Conservation (phyloP, 805 yeast species). For the Pichia nanzhaoensis region DNA sequence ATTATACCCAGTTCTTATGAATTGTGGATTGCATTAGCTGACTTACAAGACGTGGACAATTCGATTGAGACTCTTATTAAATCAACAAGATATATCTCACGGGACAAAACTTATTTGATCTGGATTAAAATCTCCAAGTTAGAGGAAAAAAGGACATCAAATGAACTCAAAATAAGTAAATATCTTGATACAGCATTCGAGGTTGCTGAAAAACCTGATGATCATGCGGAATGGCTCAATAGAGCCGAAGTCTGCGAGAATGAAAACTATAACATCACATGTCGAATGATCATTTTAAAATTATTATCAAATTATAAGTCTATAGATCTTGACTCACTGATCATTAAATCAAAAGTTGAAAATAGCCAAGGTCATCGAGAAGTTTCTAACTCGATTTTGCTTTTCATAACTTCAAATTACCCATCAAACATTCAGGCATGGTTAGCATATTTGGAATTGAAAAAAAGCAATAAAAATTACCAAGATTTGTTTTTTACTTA, state of each 20-base stretch:
- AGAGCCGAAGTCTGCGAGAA: conserved; percentile 50
- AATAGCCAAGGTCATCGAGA: conserved; percentile 19
- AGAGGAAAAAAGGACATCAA: conserved; percentile 47
- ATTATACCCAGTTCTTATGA: conserved; percentile 58
- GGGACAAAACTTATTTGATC: conserved; percentile 39
- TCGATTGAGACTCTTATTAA: conserved; percentile 49
- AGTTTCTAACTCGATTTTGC: conserved; percentile 43
- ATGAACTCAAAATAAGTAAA: conserved; percentile 40
- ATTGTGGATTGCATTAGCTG: conserved; percentile 58
- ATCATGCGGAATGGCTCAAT: conserved; percentile 45
- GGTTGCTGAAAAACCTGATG: conserved; percentile 25
- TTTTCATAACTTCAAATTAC: conserved; percentile 36
- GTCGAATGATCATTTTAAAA: conserved; percentile 46
- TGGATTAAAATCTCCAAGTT: conserved; percentile 69
- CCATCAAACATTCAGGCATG: conserved; percentile 46
- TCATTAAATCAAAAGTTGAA: conserved; percentile 30
- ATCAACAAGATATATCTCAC: conserved; percentile 47
- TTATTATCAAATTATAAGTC: conserved; percentile 1
- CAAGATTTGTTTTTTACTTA: conserved; percentile 38
- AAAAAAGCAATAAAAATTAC: conserved; percentile 24
- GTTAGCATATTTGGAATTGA: conserved; percentile 38
- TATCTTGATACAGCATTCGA: conserved; percentile 42
- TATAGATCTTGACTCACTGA: neutral
- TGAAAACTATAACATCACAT: conserved; percentile 39
- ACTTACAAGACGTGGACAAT: conserved; percentile 36